Conservation (phyloP, 176 grass and related monocot genomes). For the Avena eriantha region DNA sequence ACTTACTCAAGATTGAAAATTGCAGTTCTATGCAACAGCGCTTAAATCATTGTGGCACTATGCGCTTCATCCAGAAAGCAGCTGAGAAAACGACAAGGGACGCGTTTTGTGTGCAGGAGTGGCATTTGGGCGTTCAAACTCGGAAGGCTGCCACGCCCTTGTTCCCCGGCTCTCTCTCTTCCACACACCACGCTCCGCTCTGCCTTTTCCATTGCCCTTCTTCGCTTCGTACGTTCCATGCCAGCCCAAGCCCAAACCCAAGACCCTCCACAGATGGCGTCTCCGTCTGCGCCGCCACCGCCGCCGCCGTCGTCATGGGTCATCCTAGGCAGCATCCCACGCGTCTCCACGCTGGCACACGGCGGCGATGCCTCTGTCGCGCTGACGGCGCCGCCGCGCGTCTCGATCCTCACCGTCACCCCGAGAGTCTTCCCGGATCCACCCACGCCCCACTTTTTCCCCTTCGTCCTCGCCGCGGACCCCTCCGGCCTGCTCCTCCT, state of each 20-base stretch:
- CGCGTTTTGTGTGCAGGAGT: too few species aligned
- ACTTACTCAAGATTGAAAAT: not conserved
- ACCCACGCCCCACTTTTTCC: not conserved
- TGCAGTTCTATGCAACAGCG: not conserved
- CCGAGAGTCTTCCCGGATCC: slow-evolving; percentile 2
- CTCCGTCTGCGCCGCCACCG: not conserved
- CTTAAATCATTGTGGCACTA: too few species aligned
- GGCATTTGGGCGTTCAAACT: too few species aligned
- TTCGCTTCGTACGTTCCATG: not conserved
- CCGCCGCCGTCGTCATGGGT: not conserved
- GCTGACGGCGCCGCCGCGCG: slow-evolving; percentile 15
- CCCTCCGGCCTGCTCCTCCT: slow-evolving; percentile 14
- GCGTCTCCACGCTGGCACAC: not conserved
- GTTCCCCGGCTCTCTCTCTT: too few species aligned
- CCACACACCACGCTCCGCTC: not conserved
- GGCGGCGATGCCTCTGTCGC: not conserved
- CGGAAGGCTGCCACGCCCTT: too few species aligned
- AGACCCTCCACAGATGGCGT: not conserved
- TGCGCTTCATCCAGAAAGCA: too few species aligned
- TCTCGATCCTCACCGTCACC: slow-evolving; percentile 11
- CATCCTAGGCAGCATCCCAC: slow-evolving; percentile 5
- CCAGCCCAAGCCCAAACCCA: not conserved
- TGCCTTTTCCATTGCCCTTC: not conserved
- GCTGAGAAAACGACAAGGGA: too few species aligned
- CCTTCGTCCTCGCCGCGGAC: slow-evolving; percentile 11